Base-by-base conservation (phyloP, 2,329 filamentous ascomycete species). In the Aspergillus viridinutans region DNA sequence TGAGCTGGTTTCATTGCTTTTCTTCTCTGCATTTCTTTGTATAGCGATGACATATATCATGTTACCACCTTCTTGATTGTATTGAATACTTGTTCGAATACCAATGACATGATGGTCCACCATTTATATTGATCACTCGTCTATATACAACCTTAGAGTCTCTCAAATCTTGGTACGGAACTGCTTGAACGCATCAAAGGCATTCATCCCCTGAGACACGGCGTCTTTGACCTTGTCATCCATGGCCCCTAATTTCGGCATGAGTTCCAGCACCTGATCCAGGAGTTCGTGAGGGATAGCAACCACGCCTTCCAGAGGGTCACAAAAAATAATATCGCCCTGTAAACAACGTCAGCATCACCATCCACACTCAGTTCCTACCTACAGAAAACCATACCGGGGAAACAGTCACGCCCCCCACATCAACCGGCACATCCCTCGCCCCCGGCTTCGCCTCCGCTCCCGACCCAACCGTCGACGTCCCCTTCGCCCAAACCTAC, bases 281-380 rank as follows among this genome's bases (percentile, higher is more conserved):
- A 90, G 69, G 64, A 84, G 82, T 35, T 79, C 80, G 50, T 76
- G 74, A 1, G 89, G 89, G 56, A 92, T 87, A 28, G 84, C 80
- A 12, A 90, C 87, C 1, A 88, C 83, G 0, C 87, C 89, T 61
- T 90, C 88, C n/a, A 77, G 74, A 4, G 84, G 81, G 69, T 92
- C 89, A 55, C 84, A 83, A 72, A 90, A 86, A 49, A 90, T 78
- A 40, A 91, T 79, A 70, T 92, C 89, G 7, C 88, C 86, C 76
- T 70, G 50, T 3, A 25, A 35, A 26, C 28, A 32, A 50, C 43
- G 42, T 52, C 47, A 58, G 48, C 26, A 54, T 56, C 38, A 55
- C 26, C 50, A 20, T 9, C 26, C 1, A 28, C 32, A 10, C 21
- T 20, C 20, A 14, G 3, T 40, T 10, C 25, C 20, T 8, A 12